Conservation (phyloP, 1,284 basidiomycete genomes). For the Melampsora occidentalis region DNA sequence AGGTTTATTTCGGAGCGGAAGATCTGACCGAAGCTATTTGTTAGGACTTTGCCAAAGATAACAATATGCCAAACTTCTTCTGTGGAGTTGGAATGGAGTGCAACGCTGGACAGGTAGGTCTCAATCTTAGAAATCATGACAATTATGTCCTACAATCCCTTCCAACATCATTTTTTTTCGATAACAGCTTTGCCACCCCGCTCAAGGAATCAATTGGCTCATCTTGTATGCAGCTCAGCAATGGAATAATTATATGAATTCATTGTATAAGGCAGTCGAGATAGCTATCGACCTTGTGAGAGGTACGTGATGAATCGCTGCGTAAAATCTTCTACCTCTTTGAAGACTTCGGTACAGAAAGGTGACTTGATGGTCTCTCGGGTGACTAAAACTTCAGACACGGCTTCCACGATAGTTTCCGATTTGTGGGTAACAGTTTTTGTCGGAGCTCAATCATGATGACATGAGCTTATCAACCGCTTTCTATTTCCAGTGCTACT, state of each 20-base stretch:
- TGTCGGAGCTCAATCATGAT: background rate
- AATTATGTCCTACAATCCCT: background rate
- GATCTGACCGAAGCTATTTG: background rate
- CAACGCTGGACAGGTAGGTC: slow-evolving; percentile 33
- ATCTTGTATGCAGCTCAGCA: slow-evolving; percentile 39
- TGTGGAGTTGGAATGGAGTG: slow-evolving; percentile 40
- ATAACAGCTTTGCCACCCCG: slow-evolving; percentile 35
- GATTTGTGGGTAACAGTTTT: slow-evolving; percentile 24
- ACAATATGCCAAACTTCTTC: slow-evolving; percentile 37
- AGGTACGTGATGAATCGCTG: background rate
- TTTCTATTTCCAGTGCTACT: slow-evolving; percentile 3
- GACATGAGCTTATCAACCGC: background rate
- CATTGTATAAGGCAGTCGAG: slow-evolving; percentile 30
- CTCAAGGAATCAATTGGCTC: slow-evolving; percentile 40
- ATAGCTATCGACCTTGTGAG: slow-evolving; percentile 27
- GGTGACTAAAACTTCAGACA: background rate
- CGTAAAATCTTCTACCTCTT: background rate
- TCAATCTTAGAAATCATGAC: background rate
- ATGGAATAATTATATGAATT: slow-evolving; percentile 43
- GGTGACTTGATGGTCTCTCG: background rate
- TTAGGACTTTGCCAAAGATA: slow-evolving; percentile 33
- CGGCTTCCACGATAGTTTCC: slow-evolving; percentile 24
- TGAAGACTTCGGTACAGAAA: background rate
- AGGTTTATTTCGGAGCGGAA: no score
- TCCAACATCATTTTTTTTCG: background rate